Base-by-base conservation (phyloP, 225 moss, liverwort and hornwort species). In the Sphagnum contortum region DNA sequence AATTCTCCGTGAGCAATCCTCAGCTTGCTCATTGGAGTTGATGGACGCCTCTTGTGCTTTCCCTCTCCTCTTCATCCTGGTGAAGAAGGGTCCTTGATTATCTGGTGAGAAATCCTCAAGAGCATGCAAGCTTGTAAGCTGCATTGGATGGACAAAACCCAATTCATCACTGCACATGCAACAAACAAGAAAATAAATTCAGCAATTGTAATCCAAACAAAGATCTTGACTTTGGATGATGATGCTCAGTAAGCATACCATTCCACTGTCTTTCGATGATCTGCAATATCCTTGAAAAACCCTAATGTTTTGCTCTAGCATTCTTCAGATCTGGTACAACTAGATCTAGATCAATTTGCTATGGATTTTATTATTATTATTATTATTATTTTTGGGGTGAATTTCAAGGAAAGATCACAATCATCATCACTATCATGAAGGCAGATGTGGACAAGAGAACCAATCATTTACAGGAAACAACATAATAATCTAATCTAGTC, bases 141-240 rank as follows among this genome's bases (percentile, higher is more conserved):
- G 92, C 67, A 85, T 75, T 51, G 90, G 83, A 82, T 96, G 92
- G 47, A 96, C 90, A 68, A 96, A 90, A 49, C 96, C 96, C 9
- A 96, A 78, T 71, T 96, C 96, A 65, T 96, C 88, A 68, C 96
- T 96, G 83, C 76, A 76, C 67, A 73, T 51, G 63, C 49, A 69
- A 3, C 50, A 55, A 9, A 69, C 68, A 2, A 60, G 12, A 3
- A 5, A 55, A 3, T 3, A 4, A 29, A 29, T 29, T 29, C 29
- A 29, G 29, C 29, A 29, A 29, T 29, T 29, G 29, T 12, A 45
- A 55, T 12, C 56, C 67, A 48, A 2, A 45, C 46, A 5, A 48
- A 61, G 61, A 13, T 48, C 48, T 46, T 64, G 5, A 12, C 4
- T 50, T 51, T 49, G 47, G n/a, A 0, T 48, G n/a, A 3, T 7